phyloP scores from a whole-genome alignment of 148 eudicot genomes.

The Selenicereus undatus region DNA sequence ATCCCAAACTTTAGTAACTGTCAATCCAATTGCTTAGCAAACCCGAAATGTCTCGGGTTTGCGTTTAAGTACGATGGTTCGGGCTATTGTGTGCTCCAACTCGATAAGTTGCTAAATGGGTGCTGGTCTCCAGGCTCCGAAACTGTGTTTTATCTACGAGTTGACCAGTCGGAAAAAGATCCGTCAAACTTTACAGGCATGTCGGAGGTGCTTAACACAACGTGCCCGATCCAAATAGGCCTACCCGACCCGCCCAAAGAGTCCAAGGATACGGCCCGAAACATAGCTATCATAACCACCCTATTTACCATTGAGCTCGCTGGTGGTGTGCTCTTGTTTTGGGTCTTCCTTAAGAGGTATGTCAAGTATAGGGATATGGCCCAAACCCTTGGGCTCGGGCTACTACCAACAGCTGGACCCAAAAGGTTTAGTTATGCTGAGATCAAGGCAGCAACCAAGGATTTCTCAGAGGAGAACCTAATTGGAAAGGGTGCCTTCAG shows the following conservation, averaged over 20 bases:
- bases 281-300: slow-evolving; percentile 46
- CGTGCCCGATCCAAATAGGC: slow-evolving; percentile 52
- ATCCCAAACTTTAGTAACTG: slow-evolving; percentile 33
- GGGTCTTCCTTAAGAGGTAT: slow-evolving; percentile 75
- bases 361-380: slow-evolving; percentile 90
- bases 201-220: slow-evolving; percentile 52
- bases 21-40: slow-evolving; percentile 34
- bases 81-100: slow-evolving; percentile 49
- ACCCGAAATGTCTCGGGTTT: slow-evolving; percentile 51
- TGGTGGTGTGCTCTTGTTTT: slow-evolving; percentile 54
- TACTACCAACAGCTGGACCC: slow-evolving; percentile 68
- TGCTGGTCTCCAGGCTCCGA: slow-evolving; percentile 62
- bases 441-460: slow-evolving; percentile 55
- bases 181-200: slow-evolving; percentile 52
- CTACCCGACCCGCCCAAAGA: slow-evolving; percentile 55
- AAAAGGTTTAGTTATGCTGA: slow-evolving; percentile 56
- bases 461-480: slow-evolving; percentile 44
- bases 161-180: slow-evolving; percentile 42
- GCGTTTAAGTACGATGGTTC: slow-evolving; percentile 61
- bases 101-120: slow-evolving; percentile 42
- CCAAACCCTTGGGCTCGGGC: slow-evolving; percentile 71
- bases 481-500: slow-evolving; percentile 80
- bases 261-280: slow-evolving; percentile 48
- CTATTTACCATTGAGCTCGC: slow-evolving; percentile 64
- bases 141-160: slow-evolving; percentile 47